Conservation (phyloP, 768 basidiomycete species). For the Podaxis rugospora region DNA sequence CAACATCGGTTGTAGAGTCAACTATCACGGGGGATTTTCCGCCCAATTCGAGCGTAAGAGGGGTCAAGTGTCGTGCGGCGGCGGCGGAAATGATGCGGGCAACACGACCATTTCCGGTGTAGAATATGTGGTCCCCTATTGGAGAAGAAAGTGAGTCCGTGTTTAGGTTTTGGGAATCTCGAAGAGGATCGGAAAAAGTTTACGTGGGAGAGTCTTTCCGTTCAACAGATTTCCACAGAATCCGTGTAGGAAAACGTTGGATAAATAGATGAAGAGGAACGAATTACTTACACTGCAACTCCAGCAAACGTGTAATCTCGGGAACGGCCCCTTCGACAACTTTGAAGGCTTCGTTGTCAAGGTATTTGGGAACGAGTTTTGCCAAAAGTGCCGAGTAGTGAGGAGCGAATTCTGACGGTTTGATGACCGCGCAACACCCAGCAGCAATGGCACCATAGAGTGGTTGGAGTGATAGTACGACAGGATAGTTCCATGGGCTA, state of each 20-base stretch:
- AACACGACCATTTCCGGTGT: constrained; percentile 42
- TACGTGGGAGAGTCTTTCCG: neutral
- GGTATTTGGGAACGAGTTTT: constrained; percentile 47
- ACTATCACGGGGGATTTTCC: constrained; percentile 46
- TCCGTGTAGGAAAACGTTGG: constrained; percentile 14
- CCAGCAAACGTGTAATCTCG: constrained; percentile 50
- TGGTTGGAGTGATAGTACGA: constrained; percentile 52
- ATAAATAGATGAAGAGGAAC: constrained; percentile 14
- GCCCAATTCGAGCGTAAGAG: constrained; percentile 52
- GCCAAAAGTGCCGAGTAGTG: constrained; percentile 46
- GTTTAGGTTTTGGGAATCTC: neutral
- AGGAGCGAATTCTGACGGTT: constrained; percentile 61
- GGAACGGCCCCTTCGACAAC: constrained; percentile 57
- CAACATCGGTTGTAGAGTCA: constrained; percentile 22
- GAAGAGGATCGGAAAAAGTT: neutral
- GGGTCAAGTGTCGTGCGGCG: constrained; percentile 51
- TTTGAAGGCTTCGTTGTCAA: constrained; percentile 43
- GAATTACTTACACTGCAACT: constrained; percentile 35
- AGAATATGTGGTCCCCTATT: constrained; percentile 37
- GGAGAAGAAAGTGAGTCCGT: neutral
- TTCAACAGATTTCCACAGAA: neutral
- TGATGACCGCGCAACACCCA: constrained; percentile 64
- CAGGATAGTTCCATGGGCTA: constrained; percentile 69
- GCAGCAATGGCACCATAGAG: constrained; percentile 70
- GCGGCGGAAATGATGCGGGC: constrained; percentile 46